Percentiles rank a stretch among this genome's conserved stretches.
phyloP scores from a whole-genome alignment of 2,329 filamentous ascomycete species.

The Esteya vermicola region DNA sequence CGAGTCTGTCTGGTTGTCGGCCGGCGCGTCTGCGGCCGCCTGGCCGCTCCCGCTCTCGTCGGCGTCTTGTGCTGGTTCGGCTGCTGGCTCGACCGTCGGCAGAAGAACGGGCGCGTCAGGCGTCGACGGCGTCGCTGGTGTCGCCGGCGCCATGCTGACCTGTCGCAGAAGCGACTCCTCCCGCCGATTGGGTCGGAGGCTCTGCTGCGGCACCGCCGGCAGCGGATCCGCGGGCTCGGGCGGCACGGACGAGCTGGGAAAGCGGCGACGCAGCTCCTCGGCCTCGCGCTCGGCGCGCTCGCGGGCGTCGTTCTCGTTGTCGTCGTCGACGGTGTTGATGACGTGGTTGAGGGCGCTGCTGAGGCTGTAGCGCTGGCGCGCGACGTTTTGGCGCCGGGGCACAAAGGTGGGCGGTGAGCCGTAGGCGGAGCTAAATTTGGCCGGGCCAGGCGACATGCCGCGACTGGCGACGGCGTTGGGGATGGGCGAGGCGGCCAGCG shows the following conservation, averaged over 20 bases:
- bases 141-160: too few relatives aligned
- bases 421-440: constrained; percentile 13
- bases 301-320: constrained; percentile 10
- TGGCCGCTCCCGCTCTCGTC: too few relatives aligned
- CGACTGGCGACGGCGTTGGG: constrained; percentile 5
- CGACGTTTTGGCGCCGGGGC: constrained; percentile 10
- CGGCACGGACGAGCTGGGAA: too few relatives aligned
- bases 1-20: neutral
- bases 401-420: constrained; percentile 11
- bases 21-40: neutral
- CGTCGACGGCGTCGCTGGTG: too few relatives aligned
- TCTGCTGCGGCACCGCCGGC: too few relatives aligned
- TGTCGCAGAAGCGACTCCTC: too few relatives aligned
- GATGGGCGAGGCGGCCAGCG: constrained; percentile 3
- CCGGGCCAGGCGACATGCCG: constrained; percentile 12
- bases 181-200: too few relatives aligned
- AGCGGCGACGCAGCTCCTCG: constrained; percentile 4
- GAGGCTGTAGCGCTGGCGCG: constrained; percentile 11
- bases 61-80: neutral
- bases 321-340: constrained; percentile 10
- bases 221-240: too few relatives aligned
- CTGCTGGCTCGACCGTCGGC: neutral
- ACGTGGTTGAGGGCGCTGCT: constrained; percentile 10
- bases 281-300: constrained; percentile 8
- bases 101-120: too few relatives aligned